Percentiles rank a stretch among this genome's conserved stretches.
These are phyloP conservation scores for Leishmania major DNA, from an alignment of 208 protist genomes.

Conservation along the genomic window DNA sequence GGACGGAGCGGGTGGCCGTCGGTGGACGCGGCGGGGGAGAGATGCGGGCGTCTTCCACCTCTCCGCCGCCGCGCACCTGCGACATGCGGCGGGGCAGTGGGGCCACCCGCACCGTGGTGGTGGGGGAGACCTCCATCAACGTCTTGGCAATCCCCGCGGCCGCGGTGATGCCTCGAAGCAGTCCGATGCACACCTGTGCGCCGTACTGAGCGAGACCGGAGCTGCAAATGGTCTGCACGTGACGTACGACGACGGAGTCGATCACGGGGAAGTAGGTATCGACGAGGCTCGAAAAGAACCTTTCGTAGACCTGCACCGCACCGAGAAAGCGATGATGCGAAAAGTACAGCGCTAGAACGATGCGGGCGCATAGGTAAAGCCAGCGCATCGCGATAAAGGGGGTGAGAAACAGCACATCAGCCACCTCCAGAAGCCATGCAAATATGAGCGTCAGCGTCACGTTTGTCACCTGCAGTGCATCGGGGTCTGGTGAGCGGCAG, in stretches of 20 bases:
- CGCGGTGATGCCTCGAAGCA: slow-evolving; percentile 29
- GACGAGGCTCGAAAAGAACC: slow-evolving; percentile 44
- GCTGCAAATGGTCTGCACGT: slow-evolving; percentile 55
- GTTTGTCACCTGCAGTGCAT: slow-evolving; percentile 65
- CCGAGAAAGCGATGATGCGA: slow-evolving; percentile 65
- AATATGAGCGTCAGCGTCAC: slow-evolving; percentile 74
- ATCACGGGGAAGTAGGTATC: slow-evolving; percentile 58
- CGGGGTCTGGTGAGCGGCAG: slow-evolving; percentile 37
- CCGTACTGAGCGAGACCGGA: slow-evolving; percentile 57
- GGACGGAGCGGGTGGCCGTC: neutral
- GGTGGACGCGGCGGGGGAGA: slow-evolving; percentile 1
- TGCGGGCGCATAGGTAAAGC: slow-evolving; percentile 57
- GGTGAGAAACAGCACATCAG: slow-evolving; percentile 58
- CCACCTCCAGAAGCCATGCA: slow-evolving; percentile 59
- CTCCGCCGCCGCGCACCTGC: slow-evolving; percentile 28
- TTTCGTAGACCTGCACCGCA: slow-evolving; percentile 53
- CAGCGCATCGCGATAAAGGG: slow-evolving; percentile 62
- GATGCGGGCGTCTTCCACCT: neutral
- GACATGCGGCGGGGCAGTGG: slow-evolving; percentile 40
- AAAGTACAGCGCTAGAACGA: slow-evolving; percentile 65
- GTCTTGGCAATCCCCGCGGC: slow-evolving; percentile 43
- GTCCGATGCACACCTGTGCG: slow-evolving; percentile 21
- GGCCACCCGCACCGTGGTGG: slow-evolving; percentile 36
- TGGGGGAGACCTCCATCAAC: slow-evolving; percentile 39
- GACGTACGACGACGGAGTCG: slow-evolving; percentile 48